phyloP scores from a whole-genome alignment of 2,329 filamentous ascomycete species.

The Coniella lustricola region DNA sequence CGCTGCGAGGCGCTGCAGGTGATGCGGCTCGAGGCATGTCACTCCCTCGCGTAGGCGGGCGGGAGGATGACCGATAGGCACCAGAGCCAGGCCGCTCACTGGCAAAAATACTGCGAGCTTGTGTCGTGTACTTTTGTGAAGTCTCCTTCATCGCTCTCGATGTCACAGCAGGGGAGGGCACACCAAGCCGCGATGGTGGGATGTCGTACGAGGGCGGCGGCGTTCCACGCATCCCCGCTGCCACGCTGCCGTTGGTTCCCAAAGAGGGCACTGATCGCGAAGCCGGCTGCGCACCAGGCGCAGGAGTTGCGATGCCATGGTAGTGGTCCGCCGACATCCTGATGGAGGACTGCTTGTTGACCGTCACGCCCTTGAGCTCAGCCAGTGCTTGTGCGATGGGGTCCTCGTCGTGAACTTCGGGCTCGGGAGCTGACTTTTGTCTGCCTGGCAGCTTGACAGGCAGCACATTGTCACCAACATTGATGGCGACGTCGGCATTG shows the following conservation, averaged over 20 bases:
- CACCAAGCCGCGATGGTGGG: constrained; percentile 70
- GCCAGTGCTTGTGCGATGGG: constrained; percentile 89
- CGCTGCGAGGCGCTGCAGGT: constrained; percentile 58
- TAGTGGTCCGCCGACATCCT: constrained; percentile 95
- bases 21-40: constrained; percentile 57
- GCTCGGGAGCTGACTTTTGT: constrained; percentile 35
- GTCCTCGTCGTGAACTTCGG: constrained; percentile 58
- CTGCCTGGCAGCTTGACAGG: constrained; percentile 76
- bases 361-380: constrained; percentile 75
- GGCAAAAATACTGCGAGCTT: constrained; percentile 72
- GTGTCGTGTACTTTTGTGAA: constrained; percentile 77
- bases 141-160: constrained; percentile 93
- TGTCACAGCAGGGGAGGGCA: constrained; percentile 87
- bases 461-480: constrained; percentile 93
- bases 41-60: constrained; percentile 52
- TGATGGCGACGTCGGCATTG: constrained; percentile 84
- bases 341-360: constrained; percentile 68
- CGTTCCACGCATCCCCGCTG: constrained; percentile 60
- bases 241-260: constrained; percentile 34
- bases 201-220: constrained; percentile 84
- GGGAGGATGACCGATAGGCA: constrained; percentile 37
- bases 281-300: constrained; percentile 42
- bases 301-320: constrained; percentile 84
- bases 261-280: constrained; percentile 36
- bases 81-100: constrained; percentile 30